phyloP scores from a whole-genome alignment of 495 filamentous ascomycete species.

The Lasiosphaeris hirsuta region DNA sequence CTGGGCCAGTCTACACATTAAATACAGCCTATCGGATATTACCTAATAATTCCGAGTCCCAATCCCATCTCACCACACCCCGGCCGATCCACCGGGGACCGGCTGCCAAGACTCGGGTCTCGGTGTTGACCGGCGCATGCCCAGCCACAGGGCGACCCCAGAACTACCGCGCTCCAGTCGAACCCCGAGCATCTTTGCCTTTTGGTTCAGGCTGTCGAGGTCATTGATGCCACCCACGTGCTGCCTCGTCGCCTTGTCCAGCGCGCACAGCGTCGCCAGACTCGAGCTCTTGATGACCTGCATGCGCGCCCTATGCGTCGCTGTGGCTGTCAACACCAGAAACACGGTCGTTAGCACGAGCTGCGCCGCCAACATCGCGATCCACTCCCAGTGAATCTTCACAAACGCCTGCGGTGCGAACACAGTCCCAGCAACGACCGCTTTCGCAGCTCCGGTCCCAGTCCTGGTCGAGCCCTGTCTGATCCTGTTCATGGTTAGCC shows the following conservation, averaged over 20 bases:
- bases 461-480: background rate
- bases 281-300: conserved; percentile 23
- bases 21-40: no score
- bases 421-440: conserved; percentile 9
- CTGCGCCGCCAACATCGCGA: conserved; percentile 15
- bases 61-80: no score
- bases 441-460: background rate
- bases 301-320: conserved; percentile 8
- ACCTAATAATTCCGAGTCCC: no score
- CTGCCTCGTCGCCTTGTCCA: conserved; percentile 12
- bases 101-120: no score
- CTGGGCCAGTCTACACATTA: no score
- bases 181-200: conserved; percentile 7
- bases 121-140: background rate
- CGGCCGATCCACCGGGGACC: no score
- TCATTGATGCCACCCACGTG: conserved; percentile 9
- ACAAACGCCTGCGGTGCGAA: conserved; percentile 15
- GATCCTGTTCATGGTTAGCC: background rate
- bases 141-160: conserved; percentile 4
- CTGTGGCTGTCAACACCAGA: background rate
- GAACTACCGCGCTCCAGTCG: background rate
- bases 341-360: conserved; percentile 11
- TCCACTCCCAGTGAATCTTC: conserved; percentile 19
- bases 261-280: conserved; percentile 16
- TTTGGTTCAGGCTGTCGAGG: background rate